Base-by-base conservation (phyloP, 148 eudicot genomes). In the Limonium bicolor region DNA sequence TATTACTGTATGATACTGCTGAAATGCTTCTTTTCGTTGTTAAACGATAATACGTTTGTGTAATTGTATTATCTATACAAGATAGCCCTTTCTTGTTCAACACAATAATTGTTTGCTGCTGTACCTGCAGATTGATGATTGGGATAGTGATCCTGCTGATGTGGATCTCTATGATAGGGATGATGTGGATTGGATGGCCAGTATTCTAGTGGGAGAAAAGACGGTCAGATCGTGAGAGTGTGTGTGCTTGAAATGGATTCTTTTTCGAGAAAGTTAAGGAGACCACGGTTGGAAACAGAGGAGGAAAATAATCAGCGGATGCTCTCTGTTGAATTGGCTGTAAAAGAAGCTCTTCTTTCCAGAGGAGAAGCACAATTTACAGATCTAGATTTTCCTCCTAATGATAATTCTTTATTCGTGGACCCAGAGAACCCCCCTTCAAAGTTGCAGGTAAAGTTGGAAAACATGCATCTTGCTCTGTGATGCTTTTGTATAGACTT, bases 141-240 rank as follows among this genome's bases (percentile, higher is more conserved):
- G 94, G 88, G 99, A 85, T 43, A 92, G 99, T 65, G 99, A 82
- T 64, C 99, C 95, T 45, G 94, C 86, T 43, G 99, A 92, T 46
- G 99, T 92, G 30, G 99, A 92, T 81, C 80, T 92, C 28, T 92
- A 73, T 57, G 99, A 92, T 60, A 73, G 95, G 68, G 99, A 92
- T 71, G 99, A 92, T 46, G 77, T 85, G 28, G 99, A 92, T 51
- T 92, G 86, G 94, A 92, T 76, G 99, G 99, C 37, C 99, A 92
- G 31, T 92, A 81, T 54, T 92, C 99, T 43, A 92, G 99, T 73
- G 99, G 99, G 55, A 78, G 99, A 53, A 92, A 70, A 69, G 63
- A 93, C 55, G 79, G 88, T 44, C 72, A 82, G 9, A 95, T 71
- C 22, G 88, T 94, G 50, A 95, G 85, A 39, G 71, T 71, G 19